Base-by-base conservation (phyloP, 1,284 basidiomycete species). In the Pholiota adiposa region DNA sequence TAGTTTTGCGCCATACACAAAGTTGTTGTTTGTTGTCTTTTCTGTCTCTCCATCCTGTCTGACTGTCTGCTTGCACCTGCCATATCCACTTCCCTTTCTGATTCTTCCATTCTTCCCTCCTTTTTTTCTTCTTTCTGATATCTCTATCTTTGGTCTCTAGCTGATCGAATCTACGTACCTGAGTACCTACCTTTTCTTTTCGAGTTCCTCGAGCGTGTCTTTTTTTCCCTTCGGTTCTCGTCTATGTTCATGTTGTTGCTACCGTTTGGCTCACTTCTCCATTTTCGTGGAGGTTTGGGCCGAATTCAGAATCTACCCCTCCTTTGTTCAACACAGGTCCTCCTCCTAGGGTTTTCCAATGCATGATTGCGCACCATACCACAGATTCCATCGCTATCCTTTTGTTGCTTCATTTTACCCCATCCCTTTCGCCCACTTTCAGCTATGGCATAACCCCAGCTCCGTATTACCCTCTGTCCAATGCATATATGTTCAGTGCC, bases 11-110 rank as follows among this genome's bases (percentile, higher is more conserved):
- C 34, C 54, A 41, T 40, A 56, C 34, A 56, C 34, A 29, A 40
- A 56, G 54, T 50, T 56, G 48, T 50, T 56, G 54, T 48, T 41
- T 48, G 54, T 46, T 54, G 38, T 54, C 41, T 38, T 50, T 38
- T 34, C 34, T 50, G n/a, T 48, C 29, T 50, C 29, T 50, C 29
- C 33, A 23, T 50, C 23, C 31, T 34, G 48, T 21, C 27, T 31
- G 27, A n/a, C 46, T 49, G 46, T 14, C 44, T 29, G 53, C 43
- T 34, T 33, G 53, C 43, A 27, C 34, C 11, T 41, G 27, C 25
- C 34, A 27, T 56, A 56, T 56, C 46, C 36, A 33, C 36, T 44
- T 34, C 46, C 41, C 38, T 50, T 41, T 36, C 25, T 46, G 44
- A 56, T 27, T 16, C 16, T 49, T 11, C 46, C 54, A 34, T 31